phyloP scores from a whole-genome alignment of 345 rosid genomes.

The Corchorus olitorius region DNA sequence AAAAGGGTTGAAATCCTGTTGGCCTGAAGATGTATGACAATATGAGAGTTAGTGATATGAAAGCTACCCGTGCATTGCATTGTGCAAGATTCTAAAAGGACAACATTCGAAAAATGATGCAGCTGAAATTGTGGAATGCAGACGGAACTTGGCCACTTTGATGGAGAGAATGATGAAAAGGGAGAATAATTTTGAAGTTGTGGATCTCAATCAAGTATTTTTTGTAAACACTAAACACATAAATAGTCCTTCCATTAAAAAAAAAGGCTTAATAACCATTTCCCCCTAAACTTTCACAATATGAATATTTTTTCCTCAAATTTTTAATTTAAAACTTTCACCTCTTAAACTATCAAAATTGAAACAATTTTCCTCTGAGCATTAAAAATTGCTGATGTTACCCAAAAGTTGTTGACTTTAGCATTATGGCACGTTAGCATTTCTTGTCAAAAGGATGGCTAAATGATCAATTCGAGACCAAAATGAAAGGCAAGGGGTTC shows the following conservation, averaged over 20 bases:
- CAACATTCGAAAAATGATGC: background rate
- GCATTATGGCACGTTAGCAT: too few species aligned
- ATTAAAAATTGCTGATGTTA: too few species aligned
- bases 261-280: too few species aligned
- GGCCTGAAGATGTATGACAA: background rate
- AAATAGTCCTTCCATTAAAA: background rate
- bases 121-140: background rate
- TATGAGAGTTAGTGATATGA: background rate
- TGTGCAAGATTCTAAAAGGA: background rate
- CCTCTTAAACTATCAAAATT: too few species aligned
- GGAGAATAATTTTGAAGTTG: background rate
- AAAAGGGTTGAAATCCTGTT: background rate
- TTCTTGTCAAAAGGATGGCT: too few species aligned
- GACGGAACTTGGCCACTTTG: background rate
- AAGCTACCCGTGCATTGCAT: background rate
- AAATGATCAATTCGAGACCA: too few species aligned
- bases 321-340: too few species aligned
- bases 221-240: background rate
- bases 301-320: too few species aligned
- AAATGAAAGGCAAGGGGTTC: too few species aligned
- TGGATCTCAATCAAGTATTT: background rate
- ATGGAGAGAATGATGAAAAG: background rate
- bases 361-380: too few species aligned
- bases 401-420: too few species aligned
- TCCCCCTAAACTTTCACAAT: too few species aligned